Percentiles rank a stretch among this genome's conserved stretches.
phyloP scores from a whole-genome alignment of 225 moss, liverwort and hornwort genomes.

The Physcomitrium patens region DNA sequence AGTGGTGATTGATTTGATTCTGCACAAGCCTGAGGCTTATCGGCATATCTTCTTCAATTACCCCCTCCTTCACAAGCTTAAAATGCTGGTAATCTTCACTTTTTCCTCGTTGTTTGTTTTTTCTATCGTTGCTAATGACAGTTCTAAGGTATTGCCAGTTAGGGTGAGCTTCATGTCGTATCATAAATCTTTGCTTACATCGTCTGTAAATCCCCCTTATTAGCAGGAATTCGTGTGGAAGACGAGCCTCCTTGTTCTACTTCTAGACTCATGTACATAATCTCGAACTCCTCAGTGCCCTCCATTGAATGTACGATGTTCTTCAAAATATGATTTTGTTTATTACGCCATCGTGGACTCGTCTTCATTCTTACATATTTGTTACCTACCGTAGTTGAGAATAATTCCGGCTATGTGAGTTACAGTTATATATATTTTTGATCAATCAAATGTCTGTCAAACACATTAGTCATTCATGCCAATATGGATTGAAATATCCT shows the following conservation, averaged over 20 bases:
- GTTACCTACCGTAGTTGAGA: not conserved
- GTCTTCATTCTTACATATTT: not conserved
- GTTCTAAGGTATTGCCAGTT: not conserved
- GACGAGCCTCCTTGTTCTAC: constrained; percentile 63
- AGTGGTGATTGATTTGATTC: constrained; percentile 81
- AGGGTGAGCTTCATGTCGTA: not conserved
- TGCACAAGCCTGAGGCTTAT: constrained; percentile 89
- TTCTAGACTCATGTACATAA: constrained; percentile 80
- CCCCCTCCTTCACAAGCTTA: constrained; percentile 72
- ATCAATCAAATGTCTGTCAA: not conserved
- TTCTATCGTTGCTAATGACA: not conserved
- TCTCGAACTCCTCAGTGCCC: not conserved
- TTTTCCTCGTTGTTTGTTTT: not conserved
- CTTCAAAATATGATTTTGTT: not conserved
- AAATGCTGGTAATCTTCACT: constrained; percentile 59
- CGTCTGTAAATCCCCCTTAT: not conserved
- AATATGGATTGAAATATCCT: constrained; percentile 3
- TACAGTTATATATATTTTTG: not conserved
- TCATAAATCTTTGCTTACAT: not conserved
- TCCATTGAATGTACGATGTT: not conserved
- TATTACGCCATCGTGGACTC: not conserved
- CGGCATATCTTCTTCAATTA: constrained; percentile 94
- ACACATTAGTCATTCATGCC: not conserved
- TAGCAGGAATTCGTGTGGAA: constrained; percentile 86
- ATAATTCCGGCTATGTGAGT: constrained; percentile 6